phyloP scores from a whole-genome alignment of 371 early-diverging fungal species.

The Vairimorpha ceranae region DNA sequence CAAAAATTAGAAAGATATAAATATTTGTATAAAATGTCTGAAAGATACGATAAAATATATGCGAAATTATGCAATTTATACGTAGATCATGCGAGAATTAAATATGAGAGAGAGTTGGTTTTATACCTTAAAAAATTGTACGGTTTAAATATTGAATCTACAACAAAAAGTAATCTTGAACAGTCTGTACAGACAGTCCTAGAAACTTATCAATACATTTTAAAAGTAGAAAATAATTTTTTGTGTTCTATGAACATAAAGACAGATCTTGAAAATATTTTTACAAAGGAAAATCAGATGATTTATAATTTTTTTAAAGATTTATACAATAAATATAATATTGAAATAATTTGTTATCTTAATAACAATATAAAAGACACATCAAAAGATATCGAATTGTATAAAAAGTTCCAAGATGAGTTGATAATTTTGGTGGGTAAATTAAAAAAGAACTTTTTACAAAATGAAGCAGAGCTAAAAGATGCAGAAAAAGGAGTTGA shows the following conservation, averaged over 20 bases:
- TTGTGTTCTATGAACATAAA: conserved; percentile 15
- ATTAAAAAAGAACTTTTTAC: conserved; percentile 39
- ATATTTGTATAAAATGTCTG: conserved; percentile 25
- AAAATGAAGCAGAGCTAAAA: conserved; percentile 27
- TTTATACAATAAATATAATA: conserved; percentile 11
- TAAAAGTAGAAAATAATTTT: conserved; percentile 42
- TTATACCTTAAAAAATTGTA: conserved; percentile 28
- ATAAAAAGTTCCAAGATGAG: conserved; percentile 38
- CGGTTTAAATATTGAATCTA: conserved; percentile 3
- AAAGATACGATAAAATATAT: conserved; percentile 33
- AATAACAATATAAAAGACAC: conserved; percentile 39
- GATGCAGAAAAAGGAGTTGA: conserved; percentile 32
- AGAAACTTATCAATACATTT: conserved; percentile 27
- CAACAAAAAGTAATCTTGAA: conserved; percentile 17
- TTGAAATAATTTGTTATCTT: conserved; percentile 33
- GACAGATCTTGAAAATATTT: conserved; percentile 22
- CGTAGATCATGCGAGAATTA: conserved; percentile 21
- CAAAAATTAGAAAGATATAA: conserved; percentile 30
- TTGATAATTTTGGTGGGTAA: conserved; percentile 10
- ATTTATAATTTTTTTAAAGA: conserved; percentile 45
- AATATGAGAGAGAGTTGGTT: conserved; percentile 38
- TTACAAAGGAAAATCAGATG: conserved; percentile 2
- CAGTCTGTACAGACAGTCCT: conserved; percentile 16
- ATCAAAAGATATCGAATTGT: conserved; percentile 10
- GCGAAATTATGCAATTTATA: conserved; percentile 25